These are phyloP conservation scores for Pulicaria dysenterica DNA, from an alignment of 129 eudicot genomes.

Conservation along the genomic window DNA sequence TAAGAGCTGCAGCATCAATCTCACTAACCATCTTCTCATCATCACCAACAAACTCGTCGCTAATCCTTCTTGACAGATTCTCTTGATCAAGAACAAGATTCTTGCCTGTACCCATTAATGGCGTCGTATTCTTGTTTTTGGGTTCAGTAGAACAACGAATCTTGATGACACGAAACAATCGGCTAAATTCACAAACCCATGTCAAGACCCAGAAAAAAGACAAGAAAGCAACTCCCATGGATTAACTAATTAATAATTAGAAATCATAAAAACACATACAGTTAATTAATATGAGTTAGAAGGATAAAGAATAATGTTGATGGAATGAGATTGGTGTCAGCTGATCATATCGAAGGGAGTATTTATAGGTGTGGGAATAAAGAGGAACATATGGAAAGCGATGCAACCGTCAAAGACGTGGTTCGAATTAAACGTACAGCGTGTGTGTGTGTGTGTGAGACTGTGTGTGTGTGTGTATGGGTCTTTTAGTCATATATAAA, in stretches of 20 bases:
- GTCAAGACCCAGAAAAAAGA: conserved; percentile 21
- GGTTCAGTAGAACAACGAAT: background rate
- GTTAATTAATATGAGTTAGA: background rate
- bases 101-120: conserved; percentile 25
- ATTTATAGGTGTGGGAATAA: conserved; percentile 22
- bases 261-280: background rate
- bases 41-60: conserved; percentile 12
- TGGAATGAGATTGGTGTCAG: conserved; percentile 4
- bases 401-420: conserved; percentile 41
- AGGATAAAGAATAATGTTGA: background rate
- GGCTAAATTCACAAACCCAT: conserved; percentile 19
- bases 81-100: conserved; percentile 41
- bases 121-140: background rate
- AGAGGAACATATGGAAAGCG: conserved; percentile 35
- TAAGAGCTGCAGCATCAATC: conserved; percentile 61
- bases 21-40: conserved; percentile 33
- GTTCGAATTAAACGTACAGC: no score
- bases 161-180: conserved; percentile 11
- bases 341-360: conserved; percentile 18
- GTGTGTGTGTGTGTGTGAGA: no score
- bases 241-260: no score
- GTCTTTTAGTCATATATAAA: background rate
- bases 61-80: conserved; percentile 5
- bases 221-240: conserved; percentile 25
- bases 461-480: no score